Conservation (phyloP, 306 rosid genomes). For the Neltuma alba region DNA sequence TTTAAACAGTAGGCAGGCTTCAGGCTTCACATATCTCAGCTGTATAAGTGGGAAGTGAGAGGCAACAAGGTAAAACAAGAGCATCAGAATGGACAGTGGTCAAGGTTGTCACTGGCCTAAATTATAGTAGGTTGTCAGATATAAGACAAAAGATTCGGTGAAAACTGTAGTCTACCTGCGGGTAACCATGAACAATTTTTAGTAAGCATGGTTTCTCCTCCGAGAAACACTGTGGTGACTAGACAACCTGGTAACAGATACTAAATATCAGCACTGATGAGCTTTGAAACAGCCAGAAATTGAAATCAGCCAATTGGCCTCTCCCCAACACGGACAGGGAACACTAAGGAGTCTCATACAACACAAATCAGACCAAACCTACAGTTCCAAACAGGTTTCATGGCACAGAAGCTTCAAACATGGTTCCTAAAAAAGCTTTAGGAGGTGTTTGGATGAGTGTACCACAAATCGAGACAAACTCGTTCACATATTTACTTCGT, state of each 20-base stretch:
- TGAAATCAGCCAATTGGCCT: conserved; percentile 10
- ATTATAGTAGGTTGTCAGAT: conserved; percentile 43
- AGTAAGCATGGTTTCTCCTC: conserved; percentile 58
- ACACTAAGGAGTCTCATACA: background rate
- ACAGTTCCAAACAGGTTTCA: background rate
- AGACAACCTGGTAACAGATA: conserved; percentile 48
- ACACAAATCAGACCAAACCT: background rate
- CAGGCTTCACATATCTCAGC: conserved; percentile 98
- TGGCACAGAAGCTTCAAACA: background rate
- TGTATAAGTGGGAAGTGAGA: conserved; percentile 91
- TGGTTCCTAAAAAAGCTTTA: conserved; percentile 6
- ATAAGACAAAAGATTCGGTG: conserved; percentile 35
- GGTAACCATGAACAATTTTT: conserved; percentile 33
- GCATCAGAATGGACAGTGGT: conserved; percentile 85
- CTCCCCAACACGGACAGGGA: conserved; percentile 11
- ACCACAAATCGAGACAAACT: no score
- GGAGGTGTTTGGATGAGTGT: no score
- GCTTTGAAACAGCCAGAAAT: conserved; percentile 7
- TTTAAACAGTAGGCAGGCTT: conserved; percentile 87
- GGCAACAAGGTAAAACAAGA: conserved; percentile 89
- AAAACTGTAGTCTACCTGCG: conserved; percentile 50
- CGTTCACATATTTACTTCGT: no score
- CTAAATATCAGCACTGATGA: conserved; percentile 30
- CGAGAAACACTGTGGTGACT: conserved; percentile 46
- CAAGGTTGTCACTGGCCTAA: conserved; percentile 55